Base-by-base conservation (phyloP, 176 grass and related monocot genomes). In the Musa itinerans region DNA sequence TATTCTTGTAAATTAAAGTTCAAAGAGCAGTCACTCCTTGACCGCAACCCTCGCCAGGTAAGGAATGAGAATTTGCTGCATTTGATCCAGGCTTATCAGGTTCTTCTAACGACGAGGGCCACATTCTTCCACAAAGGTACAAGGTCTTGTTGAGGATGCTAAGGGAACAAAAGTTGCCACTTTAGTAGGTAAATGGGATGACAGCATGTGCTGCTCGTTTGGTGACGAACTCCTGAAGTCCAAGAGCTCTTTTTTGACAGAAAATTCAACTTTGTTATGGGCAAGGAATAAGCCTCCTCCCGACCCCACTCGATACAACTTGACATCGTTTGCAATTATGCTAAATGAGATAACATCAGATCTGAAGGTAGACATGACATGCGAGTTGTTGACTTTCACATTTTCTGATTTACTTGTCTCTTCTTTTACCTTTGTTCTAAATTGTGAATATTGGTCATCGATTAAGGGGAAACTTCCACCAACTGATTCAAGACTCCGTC, bases 1-100 rank as follows among this genome's bases (percentile, higher is more conserved):
- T 52, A 83, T 86, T 89, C 87, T 69, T 89, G 87, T 68, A 80
- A 65, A 50, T 77, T 89, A 21, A 86, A 78, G 2, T 86, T 86
- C 50, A 89, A 83, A 78, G 80, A 89, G 25, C 87, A 83, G 15
- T 80, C 87, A 52, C 73, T 89, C 57, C 80, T 86, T 69, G 83
- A 89, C 17, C 81, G 83, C 15, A 89, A 73, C 49, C 72, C 80
- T 69, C 87, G 83, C 14, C 83, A 86, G 87, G 87, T 89, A 86
- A 80, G 10, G 26, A 57, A 76, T 13, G 54, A 72, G 24, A 63
- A 29, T 67, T 75, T 62, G 0, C 3, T 72, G 15, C 69, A 48
- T 16, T 70, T 24, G 55, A 16, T 34, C 3, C 63, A 55, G 71
- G 78, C 34, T 79, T 55, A 80, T 50, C 1, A 34, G 43, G 67